Conservation (phyloP, 176 grass and related monocot species). For the Oryza glumipatula region DNA sequence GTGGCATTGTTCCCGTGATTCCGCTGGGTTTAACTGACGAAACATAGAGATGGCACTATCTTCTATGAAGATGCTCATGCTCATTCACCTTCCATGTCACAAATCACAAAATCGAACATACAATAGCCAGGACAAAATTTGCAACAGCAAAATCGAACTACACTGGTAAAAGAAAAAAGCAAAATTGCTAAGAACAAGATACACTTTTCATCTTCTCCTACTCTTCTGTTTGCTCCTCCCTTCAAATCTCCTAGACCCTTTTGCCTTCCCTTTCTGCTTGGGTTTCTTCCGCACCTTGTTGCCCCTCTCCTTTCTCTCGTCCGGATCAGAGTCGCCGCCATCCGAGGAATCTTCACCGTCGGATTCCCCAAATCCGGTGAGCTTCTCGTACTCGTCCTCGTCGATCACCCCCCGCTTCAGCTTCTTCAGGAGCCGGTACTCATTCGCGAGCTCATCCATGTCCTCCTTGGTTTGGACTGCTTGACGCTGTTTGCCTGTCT, state of each 20-base stretch:
- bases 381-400: slow-evolving; percentile 82
- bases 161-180: background rate
- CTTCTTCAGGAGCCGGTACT: slow-evolving; percentile 86
- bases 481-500: slow-evolving; percentile 74
- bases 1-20: no score
- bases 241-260: slow-evolving; percentile 55
- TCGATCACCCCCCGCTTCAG: slow-evolving; percentile 82
- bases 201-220: slow-evolving; percentile 35
- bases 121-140: background rate
- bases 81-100: background rate
- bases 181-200: slow-evolving; percentile 1
- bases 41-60: background rate
- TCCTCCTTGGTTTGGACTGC: slow-evolving; percentile 89
- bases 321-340: slow-evolving; percentile 7
- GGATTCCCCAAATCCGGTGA: slow-evolving; percentile 65
- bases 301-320: slow-evolving; percentile 44
- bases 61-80: background rate
- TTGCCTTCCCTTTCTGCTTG: slow-evolving; percentile 55
- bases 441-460: slow-evolving; percentile 74
- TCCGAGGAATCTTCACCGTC: slow-evolving; percentile 47
- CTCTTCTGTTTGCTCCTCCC: slow-evolving; percentile 41
- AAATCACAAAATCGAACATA: background rate
- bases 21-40: no score
- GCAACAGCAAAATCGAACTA: background rate
- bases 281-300: slow-evolving; percentile 45